Base-by-base conservation (phyloP, 2,329 filamentous ascomycete genomes). In the Herpotrichia juniperi region DNA sequence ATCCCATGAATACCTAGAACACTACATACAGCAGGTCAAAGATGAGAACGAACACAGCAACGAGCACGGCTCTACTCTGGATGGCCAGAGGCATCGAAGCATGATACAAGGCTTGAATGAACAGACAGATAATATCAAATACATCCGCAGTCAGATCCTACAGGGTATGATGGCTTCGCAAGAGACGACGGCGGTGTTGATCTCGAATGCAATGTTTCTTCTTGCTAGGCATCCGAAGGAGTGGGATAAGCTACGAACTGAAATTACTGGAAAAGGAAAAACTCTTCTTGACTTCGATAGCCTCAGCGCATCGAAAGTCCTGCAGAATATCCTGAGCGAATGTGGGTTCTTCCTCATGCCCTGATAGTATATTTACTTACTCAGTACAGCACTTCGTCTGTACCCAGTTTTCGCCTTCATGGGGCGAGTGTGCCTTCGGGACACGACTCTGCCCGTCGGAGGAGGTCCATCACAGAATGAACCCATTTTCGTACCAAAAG, bases 321-420 rank as follows among this genome's bases (percentile, higher is more conserved):
- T 87, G 6, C 80, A 80, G 61, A 79, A 77, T 63, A 74, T 81
- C 5, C 59, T 86, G 42, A 83, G 82, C 52, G 82, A 84, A 64
- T 76, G 80, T 81, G 66, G 55, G 55, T 53, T 39, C 16, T 9
- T 11, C 22, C 21, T 10, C 9, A 16, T 35, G 17, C 12, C 37
- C 21, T 12, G 25, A 16, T 21, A 43, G 42, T 21, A 34, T 30
- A 8, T 25, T 47, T 40, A 21, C 22, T 31, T 21, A 53, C 28
- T 11, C 16, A 31, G 25, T 21, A n/a, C 35, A 58, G 51, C 51
- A 7, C 45, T 65, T 1, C 58, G 62, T 7, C 34, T 62, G 1
- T 55, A 53, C 31, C 62, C 62, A 1, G 34, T 59, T 11, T 61
- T 65, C 31, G 48, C 61, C 2, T 14, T 51, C n/a, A 30, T 57